Percentiles rank a stretch among this genome's conserved stretches.
Conservation (phyloP, 2,329 filamentous ascomycete species). For the Epichloe bromicola region DNA sequence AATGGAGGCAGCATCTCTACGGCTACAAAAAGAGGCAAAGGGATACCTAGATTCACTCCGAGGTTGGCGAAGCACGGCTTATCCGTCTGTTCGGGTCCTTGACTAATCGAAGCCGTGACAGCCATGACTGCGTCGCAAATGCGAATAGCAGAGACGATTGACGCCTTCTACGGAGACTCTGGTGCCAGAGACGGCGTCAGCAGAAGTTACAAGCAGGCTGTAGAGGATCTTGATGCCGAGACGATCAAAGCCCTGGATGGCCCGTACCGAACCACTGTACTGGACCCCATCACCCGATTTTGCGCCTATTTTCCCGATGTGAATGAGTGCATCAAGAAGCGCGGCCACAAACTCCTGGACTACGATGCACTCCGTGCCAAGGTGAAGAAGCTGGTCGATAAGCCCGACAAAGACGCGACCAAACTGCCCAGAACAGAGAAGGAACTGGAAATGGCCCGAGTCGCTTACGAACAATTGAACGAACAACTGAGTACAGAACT, state of each 20-base stretch:
- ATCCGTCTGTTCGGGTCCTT: background rate
- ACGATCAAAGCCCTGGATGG: constrained; percentile 97
- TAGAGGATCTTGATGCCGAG: constrained; percentile 93
- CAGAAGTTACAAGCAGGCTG: constrained; percentile 94
- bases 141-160: constrained; percentile 98
- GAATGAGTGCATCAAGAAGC: constrained; percentile 99
- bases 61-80: constrained; percentile 35
- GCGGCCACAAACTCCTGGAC: constrained; percentile 94
- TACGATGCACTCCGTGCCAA: constrained; percentile 93
- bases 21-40: constrained; percentile 94
- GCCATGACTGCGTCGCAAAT: constrained; percentile 99
- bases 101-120: constrained; percentile 18
- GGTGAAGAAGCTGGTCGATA: constrained; percentile 93
- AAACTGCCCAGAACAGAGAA: constrained; percentile 94
- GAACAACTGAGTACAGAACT: constrained; percentile 88
- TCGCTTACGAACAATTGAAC: constrained; percentile 91
- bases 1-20: constrained; percentile 87
- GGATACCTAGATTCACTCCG: constrained; percentile 92
- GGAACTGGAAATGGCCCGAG: constrained; percentile 88
- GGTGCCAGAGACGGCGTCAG: constrained; percentile 91
- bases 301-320: constrained; percentile 98
- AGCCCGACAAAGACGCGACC: constrained; percentile 95
- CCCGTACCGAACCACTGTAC: constrained; percentile 83
- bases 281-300: constrained; percentile 91
- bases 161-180: constrained; percentile 95